These are phyloP conservation scores for Penicillium sp. DNA, from an alignment of 2,329 filamentous ascomycete genomes.

Conservation along the genomic window DNA sequence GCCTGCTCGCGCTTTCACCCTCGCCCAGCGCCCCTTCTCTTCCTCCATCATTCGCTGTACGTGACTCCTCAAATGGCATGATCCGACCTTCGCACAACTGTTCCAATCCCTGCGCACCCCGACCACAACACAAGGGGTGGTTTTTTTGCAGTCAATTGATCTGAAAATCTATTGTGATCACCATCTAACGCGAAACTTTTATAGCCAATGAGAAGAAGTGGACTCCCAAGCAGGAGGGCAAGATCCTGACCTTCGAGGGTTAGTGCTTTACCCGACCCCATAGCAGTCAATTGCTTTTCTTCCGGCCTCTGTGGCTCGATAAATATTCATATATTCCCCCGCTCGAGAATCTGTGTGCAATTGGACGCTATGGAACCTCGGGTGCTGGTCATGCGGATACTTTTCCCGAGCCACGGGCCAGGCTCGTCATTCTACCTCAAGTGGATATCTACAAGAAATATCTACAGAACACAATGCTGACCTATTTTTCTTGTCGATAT, in stretches of 20 bases:
- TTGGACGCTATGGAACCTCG: constrained; percentile 13
- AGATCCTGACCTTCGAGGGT: constrained; percentile 49
- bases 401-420: constrained; percentile 11
- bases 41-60: constrained; percentile 48
- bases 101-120: constrained; percentile 16
- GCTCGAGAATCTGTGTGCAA: constrained; percentile 2
- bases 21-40: constrained; percentile 45
- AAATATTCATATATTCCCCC: not conserved
- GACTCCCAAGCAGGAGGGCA: constrained; percentile 43
- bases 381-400: constrained; percentile 13
- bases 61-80: constrained; percentile 34
- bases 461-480: constrained; percentile 8
- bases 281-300: constrained; percentile 16
- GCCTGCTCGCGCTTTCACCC: constrained; percentile 43
- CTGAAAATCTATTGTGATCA: not conserved
- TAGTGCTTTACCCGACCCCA: constrained; percentile 25
- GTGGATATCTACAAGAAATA: not conserved
- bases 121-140: constrained; percentile 30
- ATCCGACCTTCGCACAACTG: constrained; percentile 27
- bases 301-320: constrained; percentile 8
- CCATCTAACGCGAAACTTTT: constrained; percentile 27
- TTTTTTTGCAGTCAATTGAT: not conserved
- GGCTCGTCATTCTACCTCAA: not conserved
- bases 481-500: constrained; percentile 23
- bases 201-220: constrained; percentile 42